Base-by-base conservation (phyloP, 805 yeast species). In the Wickerhamomyces bisporus region DNA sequence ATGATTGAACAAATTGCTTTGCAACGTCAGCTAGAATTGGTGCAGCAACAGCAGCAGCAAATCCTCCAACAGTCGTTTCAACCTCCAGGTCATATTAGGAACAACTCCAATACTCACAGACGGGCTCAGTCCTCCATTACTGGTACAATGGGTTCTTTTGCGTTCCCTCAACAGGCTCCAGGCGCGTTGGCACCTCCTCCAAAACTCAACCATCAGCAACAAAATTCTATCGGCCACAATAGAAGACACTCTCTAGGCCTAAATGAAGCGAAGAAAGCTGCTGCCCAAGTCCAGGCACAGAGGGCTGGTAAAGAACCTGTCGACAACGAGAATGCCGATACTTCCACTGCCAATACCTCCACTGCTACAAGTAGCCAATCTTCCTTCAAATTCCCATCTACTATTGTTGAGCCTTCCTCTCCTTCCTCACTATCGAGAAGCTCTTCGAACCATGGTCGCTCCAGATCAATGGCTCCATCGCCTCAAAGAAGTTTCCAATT, bases 211-310 rank as follows among this genome's bases (percentile, higher is more conserved):
- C 28, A 25, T 16, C 37, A 31, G 25, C 19, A 19, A 5, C 35
- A 29, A 12, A 27, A 17, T 23, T 30, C 32, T 19, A 30, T 30
- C n/a, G 96, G 97, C 26, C 98, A 91, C 58, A 66, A 71, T 30
- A 79, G 98, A 65, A 78, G 98, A 59, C 98, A 91, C 59, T 88
- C 97, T 0, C 66, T 91, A 42, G 97, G 95, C 3, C 69, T 91
- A 41, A 80, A 80, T 37, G 98, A 91, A 62, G 98, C 98, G 11
- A 88, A 86, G 52, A 81, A 81, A 49, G 97, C 97, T 6, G 98
- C 98, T n/a, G 96, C 96, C 5, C 81, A 80, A 48, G 89, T 80
- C 27, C 87, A 81, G 55, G 81, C 83, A 2, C 93, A 86, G 57
- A 73, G 88, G 59, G 61, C 53, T 3, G 57, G 57, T 6, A 50